Base-by-base conservation (phyloP, 768 basidiomycete genomes). In the Pulveroboletus sp. region DNA sequence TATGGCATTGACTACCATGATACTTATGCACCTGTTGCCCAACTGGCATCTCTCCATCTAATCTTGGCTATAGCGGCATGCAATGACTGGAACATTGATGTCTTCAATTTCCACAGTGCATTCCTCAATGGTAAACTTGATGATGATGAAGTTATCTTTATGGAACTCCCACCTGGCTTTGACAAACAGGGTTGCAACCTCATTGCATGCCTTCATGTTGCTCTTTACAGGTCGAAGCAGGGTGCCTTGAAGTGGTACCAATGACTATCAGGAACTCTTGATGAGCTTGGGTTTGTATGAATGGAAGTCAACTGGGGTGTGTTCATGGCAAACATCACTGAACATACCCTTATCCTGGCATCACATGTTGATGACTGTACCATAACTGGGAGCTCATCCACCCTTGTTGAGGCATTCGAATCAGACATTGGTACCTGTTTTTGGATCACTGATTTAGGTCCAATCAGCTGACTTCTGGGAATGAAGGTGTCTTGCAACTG, bases 1-100 rank as follows among this genome's bases (percentile, higher is more conserved):
- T 59, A 59, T 1, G 70, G 76, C 0, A 50, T 73, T 11, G 69
- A 79, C 50, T 78, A 68, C 58, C 46, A 56, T 24, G 69, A 74
- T 13, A 74, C 70, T 0, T 73, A 62, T 40, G 57, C 68, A 1
- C 72, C 73, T 0, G 60, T 70, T 1, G 61, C 61, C 0, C 52
- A 53, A 10, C 52, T 64, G 5, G 57, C 50, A 1, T 59, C 61
- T 5, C 49, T 49, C 31, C 7, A 6, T 0, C 8, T n/a, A n/a
- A n/a, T n/a, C n/a, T n/a, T n/a, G n/a, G n/a, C n/a, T n/a, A n/a
- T n/a, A n/a, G n/a, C n/a, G n/a, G n/a, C n/a, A n/a, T n/a, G n/a
- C n/a, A n/a, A n/a, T n/a, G n/a, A n/a, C n/a, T n/a, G n/a, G n/a
- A n/a, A n/a, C n/a, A n/a, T n/a, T n/a, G n/a, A n/a, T n/a, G n/a